These are phyloP conservation scores for Daldinia grandis DNA, from an alignment of 495 filamentous ascomycete species.

Conservation along the genomic window DNA sequence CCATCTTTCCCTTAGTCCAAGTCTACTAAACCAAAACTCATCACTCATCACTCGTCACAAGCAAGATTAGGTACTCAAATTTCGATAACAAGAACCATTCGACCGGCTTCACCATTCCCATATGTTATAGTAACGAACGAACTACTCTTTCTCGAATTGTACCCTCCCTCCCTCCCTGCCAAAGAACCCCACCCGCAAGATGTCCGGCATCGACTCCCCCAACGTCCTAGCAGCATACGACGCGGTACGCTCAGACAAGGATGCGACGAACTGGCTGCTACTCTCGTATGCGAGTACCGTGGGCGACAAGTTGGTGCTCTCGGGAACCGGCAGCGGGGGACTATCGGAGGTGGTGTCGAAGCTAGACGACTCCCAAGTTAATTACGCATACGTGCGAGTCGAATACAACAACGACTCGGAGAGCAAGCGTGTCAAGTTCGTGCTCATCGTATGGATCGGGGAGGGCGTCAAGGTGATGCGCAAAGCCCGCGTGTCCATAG, in stretches of 20 bases:
- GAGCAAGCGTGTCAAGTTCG: slow-evolving; percentile 66
- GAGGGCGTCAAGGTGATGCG: slow-evolving; percentile 64
- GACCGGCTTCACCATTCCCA: slow-evolving; percentile 6
- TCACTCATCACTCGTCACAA: slow-evolving; percentile 13
- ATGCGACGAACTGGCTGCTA: slow-evolving; percentile 64
- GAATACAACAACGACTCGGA: slow-evolving; percentile 69
- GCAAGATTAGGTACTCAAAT: slow-evolving; percentile 16
- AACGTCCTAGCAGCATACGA: slow-evolving; percentile 60
- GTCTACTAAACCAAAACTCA: not conserved
- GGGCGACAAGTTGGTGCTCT: slow-evolving; percentile 57
- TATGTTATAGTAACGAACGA: slow-evolving; percentile 35
- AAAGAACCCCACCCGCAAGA: slow-evolving; percentile 20
- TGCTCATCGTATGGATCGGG: slow-evolving; percentile 65
- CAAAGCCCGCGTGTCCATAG: slow-evolving; percentile 65
- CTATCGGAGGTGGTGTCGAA: slow-evolving; percentile 56
- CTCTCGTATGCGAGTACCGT: slow-evolving; percentile 60
- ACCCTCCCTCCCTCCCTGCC: slow-evolving; percentile 6
- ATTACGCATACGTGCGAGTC: slow-evolving; percentile 66
- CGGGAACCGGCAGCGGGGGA: slow-evolving; percentile 59
- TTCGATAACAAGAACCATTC: slow-evolving; percentile 11
- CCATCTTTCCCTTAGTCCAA: not conserved
- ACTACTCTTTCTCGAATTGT: not conserved
- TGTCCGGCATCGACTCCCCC: slow-evolving; percentile 58
- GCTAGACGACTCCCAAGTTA: slow-evolving; percentile 59
- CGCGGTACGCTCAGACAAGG: slow-evolving; percentile 63